These are phyloP conservation scores for Actinomucor elegans DNA, from an alignment of 371 early-diverging fungal genomes.

Conservation along the genomic window DNA sequence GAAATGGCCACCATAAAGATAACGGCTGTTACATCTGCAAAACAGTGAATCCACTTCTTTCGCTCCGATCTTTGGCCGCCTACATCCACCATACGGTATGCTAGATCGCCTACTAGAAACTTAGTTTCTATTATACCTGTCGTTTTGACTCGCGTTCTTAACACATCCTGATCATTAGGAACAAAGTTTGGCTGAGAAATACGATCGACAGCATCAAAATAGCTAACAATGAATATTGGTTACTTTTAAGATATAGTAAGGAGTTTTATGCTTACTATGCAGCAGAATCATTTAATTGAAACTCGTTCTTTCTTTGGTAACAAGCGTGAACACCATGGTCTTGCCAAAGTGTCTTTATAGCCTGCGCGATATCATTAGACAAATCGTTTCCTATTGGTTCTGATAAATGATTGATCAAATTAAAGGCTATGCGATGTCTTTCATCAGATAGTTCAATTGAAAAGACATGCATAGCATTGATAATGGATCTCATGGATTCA, in stretches of 20 bases:
- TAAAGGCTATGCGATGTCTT: conserved; percentile 56
- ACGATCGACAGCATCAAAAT: conserved; percentile 81
- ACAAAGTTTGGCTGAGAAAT: conserved; percentile 63
- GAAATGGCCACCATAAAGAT: conserved; percentile 88
- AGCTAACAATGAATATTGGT: conserved; percentile 44
- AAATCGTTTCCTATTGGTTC: conserved; percentile 73
- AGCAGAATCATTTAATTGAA: conserved; percentile 77
- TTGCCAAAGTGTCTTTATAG: conserved; percentile 79
- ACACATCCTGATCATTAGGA: conserved; percentile 79
- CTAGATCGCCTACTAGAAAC: conserved; percentile 74
- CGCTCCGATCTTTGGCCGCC: conserved; percentile 87
- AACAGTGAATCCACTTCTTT: conserved; percentile 91
- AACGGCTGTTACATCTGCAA: conserved; percentile 89
- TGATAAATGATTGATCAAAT: conserved; percentile 71
- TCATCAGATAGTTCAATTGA: conserved; percentile 36
- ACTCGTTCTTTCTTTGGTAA: conserved; percentile 43
- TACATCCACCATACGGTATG: conserved; percentile 87
- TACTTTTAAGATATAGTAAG: background rate
- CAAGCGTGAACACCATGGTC: conserved; percentile 74
- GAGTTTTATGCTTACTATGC: conserved; percentile 52
- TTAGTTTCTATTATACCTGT: conserved; percentile 80
- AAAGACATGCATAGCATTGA: conserved; percentile 86
- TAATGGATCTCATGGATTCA: conserved; percentile 89
- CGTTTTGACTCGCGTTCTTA: conserved; percentile 73
- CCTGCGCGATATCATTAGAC: conserved; percentile 69